Base-by-base conservation (phyloP, 176 grass and related monocot species). In the Poa pratensis region DNA sequence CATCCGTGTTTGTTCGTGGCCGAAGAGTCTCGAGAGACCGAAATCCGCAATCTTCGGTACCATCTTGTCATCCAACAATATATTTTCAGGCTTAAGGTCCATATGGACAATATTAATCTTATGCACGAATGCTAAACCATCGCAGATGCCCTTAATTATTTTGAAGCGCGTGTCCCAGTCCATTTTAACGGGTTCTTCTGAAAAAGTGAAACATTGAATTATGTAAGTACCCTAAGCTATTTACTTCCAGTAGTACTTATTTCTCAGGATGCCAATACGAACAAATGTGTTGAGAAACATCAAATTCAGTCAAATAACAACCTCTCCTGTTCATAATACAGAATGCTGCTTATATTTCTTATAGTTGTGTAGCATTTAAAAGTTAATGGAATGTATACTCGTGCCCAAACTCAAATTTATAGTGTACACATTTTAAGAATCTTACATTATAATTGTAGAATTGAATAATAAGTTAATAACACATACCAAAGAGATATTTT, bases 11-110 rank as follows among this genome's bases (percentile, higher is more conserved):
- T 88, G 74, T 55, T 83, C 86, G 23, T 88, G 4, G 17, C 79
- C 86, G 1, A 87, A 59, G 6, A 87, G 32, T 37, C 86, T 76
- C 0, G 78, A 87, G 39, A 83, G 75, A 64, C 80, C 75, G 53
- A 88, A 88, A 79, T 88, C 80, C 0, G 86, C 72, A 37, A 87
- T 87, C 26, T 87, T 87, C 0, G 86, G 86, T 27, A 60, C 51
- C 86, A 84, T 88, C 0, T 84, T 64, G 20, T 84, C 66, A 79
- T 18, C 86, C 45, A 88, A 14, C 17, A 84, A 71, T 72, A 88
- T 79, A 42, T 71, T 88, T 6, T 65, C 17, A 3, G 85, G 85
- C 8, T 87, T 82, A 7, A 82, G 34, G 30, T 87, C 78, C 85
- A 82, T 76, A 14, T 87, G 85, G 15, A 87, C 49, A 18, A 87